These are phyloP conservation scores for Candida sakaeoensis DNA, from an alignment of 805 yeast genomes.

Conservation along the genomic window DNA sequence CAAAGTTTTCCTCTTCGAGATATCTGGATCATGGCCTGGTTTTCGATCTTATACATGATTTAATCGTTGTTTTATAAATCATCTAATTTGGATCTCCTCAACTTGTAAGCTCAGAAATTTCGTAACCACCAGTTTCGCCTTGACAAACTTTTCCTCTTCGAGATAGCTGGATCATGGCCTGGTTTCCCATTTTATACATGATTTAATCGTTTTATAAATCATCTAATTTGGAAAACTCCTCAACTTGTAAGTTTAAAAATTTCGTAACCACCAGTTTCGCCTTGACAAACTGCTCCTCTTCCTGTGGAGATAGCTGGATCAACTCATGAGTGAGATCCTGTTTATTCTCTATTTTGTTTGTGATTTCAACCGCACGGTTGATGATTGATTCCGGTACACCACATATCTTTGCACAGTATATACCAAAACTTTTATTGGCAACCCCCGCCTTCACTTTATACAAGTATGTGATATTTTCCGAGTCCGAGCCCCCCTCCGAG, in stretches of 20 bases:
- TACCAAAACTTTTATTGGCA: slow-evolving; percentile 10
- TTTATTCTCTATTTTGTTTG: slow-evolving; percentile 2
- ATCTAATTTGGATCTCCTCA: background rate
- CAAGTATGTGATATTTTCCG: slow-evolving; percentile 7
- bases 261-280: slow-evolving; percentile 8
- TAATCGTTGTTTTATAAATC: too few species aligned
- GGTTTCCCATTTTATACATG: too few species aligned
- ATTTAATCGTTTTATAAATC: too few species aligned
- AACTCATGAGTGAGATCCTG: slow-evolving; percentile 6
- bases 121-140: too few species aligned
- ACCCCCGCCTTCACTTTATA: slow-evolving; percentile 6
- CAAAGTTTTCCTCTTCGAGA: too few species aligned
- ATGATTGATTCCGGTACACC: slow-evolving; percentile 6
- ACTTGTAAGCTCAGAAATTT: too few species aligned
- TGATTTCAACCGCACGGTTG: slow-evolving; percentile 8
- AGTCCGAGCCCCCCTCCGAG: background rate
- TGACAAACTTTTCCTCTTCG: too few species aligned
- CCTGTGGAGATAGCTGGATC: slow-evolving; percentile 2
- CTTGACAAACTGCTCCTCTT: slow-evolving; percentile 1
- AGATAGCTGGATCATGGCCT: too few species aligned
- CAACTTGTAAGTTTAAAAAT: slow-evolving; percentile 6
- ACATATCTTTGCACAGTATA: slow-evolving; percentile 9
- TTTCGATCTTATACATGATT: too few species aligned
- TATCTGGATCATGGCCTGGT: too few species aligned
- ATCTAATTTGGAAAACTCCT: background rate